These are phyloP conservation scores for Tirmania nivea DNA, from an alignment of 495 filamentous ascomycete species.

Conservation along the genomic window DNA sequence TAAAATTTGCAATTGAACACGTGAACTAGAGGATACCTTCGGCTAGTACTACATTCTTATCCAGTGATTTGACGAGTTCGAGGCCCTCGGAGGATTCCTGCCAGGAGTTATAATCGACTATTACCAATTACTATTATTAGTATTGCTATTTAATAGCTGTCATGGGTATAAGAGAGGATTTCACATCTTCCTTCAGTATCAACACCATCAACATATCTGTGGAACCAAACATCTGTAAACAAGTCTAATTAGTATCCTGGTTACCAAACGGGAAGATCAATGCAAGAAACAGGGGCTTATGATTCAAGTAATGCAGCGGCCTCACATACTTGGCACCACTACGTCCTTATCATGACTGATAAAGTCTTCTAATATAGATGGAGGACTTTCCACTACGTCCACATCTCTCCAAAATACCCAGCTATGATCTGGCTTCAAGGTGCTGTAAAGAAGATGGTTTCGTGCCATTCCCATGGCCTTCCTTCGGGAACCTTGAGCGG, in stretches of 20 bases:
- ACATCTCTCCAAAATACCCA: slow-evolving; percentile 99
- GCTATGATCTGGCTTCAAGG: slow-evolving; percentile 77
- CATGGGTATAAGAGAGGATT: slow-evolving; percentile 15
- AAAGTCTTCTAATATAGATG: slow-evolving; percentile 79
- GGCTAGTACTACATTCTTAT: slow-evolving; percentile 59
- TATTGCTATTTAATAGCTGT: too few species aligned
- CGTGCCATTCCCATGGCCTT: slow-evolving; percentile 77
- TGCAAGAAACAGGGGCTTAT: not conserved
- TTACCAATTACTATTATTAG: not conserved
- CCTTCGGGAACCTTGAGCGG: slow-evolving; percentile 69
- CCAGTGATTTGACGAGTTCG: slow-evolving; percentile 45
- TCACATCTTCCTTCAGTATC: slow-evolving; percentile 91
- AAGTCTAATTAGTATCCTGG: not conserved
- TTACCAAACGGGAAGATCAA: not conserved
- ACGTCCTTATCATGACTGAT: slow-evolving; percentile 83
- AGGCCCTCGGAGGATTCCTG: slow-evolving; percentile 72
- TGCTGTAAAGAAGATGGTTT: slow-evolving; percentile 72
- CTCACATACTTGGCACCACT: slow-evolving; percentile 70
- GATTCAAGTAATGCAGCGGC: not conserved
- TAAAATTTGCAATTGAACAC: too few species aligned
- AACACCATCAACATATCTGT: slow-evolving; percentile 56
- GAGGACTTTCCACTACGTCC: slow-evolving; percentile 79
- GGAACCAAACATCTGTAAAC: slow-evolving; percentile 80
- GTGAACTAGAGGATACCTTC: slow-evolving; percentile 36
- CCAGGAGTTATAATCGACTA: slow-evolving; percentile 99